These are phyloP conservation scores for Phaseolus lunatus DNA, from an alignment of 306 rosid species.

Conservation along the genomic window DNA sequence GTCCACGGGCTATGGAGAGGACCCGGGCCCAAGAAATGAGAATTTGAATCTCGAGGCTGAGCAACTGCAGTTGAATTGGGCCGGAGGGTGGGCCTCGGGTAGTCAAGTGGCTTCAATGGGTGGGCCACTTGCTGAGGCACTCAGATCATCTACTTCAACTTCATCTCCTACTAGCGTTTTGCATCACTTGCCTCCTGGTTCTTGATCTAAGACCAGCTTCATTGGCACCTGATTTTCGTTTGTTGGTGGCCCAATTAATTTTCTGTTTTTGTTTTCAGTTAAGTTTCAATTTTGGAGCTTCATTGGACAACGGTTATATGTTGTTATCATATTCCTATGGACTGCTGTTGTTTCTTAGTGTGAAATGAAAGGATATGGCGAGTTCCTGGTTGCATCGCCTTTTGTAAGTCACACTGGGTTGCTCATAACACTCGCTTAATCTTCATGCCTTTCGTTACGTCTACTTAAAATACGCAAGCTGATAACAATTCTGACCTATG, in stretches of 20 bases:
- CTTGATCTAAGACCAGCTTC: constrained; percentile 65
- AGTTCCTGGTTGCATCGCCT: background rate
- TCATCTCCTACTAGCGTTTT: constrained; percentile 89
- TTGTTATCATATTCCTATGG: constrained; percentile 10
- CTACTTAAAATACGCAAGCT: too few relatives aligned
- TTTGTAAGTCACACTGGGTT: background rate
- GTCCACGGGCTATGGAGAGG: constrained; percentile 72
- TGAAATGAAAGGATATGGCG: constrained; percentile 12
- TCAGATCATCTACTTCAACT: constrained; percentile 74
- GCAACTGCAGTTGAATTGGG: constrained; percentile 73
- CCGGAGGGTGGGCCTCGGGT: constrained; percentile 64
- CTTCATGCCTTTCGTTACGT: too few relatives aligned
- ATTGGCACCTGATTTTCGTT: constrained; percentile 53
- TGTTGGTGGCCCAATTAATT: background rate
- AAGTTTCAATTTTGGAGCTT: constrained; percentile 28
- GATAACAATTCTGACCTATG: background rate
- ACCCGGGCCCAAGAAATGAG: constrained; percentile 47
- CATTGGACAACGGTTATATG: constrained; percentile 32
- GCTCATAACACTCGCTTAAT: too few relatives aligned
- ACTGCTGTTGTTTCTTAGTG: constrained; percentile 9
- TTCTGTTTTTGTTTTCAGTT: background rate
- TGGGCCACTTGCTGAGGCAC: constrained; percentile 96
- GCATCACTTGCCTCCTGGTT: constrained; percentile 70
- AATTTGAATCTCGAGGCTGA: constrained; percentile 48
- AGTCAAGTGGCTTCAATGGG: constrained; percentile 90